Base-by-base conservation (phyloP, 371 early-diverging fungal species). In the Mortierella sp. region DNA sequence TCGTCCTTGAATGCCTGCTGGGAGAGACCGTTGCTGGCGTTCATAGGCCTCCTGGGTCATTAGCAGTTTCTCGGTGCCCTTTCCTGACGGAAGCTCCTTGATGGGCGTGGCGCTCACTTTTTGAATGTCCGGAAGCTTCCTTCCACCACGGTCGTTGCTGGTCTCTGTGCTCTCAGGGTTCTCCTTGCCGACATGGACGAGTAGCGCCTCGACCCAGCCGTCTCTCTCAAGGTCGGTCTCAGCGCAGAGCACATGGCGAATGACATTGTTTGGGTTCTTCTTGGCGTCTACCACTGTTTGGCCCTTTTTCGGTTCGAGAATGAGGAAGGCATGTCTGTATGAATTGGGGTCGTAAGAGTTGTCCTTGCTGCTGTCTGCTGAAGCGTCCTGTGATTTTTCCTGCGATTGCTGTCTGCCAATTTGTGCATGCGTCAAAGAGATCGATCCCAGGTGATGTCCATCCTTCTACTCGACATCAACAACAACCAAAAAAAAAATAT, bases 161-260 rank as follows among this genome's bases (percentile, higher is more conserved):
- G 80, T 75, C 14, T 89, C 88, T 11, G 83, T 81, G 18, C 77
- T 56, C 12, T 91, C 90, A 8, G 88, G 48, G 43, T 70, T 72
- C n/a, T 87, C 82, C 70, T 83, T 84, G 7, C 86, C 88, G 38
- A 93, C 91, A 70, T 92, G 90, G 35, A 89, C 80, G 68, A 92
- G 79, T 24, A 96, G 87, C 3, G 93, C 93, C 65, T 91, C 90
- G 0, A 98, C 94, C 97, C 98, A 98, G n/a, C 92, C 91, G 82
- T 97, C 97, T 49, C 97, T 90, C 65, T 98, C 98, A 55, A 89
- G 88, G 75, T 97, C 97, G 2, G 94, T 95, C 35, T 96, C 96
- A 1, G 98, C 98, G 84, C 96, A 97, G 65, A 98, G 94, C 11
- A 97, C 93, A 76, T 97, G 97, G 24, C 94, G 90, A 63, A 88